phyloP scores from a whole-genome alignment of 108 stramenopile genomes.

The Nitzschia inconspicua region DNA sequence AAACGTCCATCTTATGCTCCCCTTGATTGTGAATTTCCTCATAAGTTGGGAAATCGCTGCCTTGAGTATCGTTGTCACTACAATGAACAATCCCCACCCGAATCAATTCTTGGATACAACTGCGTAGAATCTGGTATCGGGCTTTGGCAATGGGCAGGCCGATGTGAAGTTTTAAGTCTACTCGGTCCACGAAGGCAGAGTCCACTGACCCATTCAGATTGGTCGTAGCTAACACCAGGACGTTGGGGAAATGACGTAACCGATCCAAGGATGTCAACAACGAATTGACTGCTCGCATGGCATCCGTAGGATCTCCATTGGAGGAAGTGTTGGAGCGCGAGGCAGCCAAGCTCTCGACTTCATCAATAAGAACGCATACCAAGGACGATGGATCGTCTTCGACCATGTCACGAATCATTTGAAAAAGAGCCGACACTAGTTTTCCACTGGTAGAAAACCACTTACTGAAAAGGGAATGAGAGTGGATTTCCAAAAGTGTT shows the following conservation, averaged over 20 bases:
- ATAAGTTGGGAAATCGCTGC: neutral
- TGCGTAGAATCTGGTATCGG: conserved; percentile 54
- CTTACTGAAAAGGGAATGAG: conserved; percentile 81
- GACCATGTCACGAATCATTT: conserved; percentile 69
- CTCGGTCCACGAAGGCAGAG: conserved; percentile 81
- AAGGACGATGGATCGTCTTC: conserved; percentile 66
- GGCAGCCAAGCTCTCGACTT: conserved; percentile 72
- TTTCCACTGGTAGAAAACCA: conserved; percentile 91
- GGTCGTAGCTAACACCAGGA: conserved; percentile 77
- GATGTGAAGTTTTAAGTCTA: conserved; percentile 69
- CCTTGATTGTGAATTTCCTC: neutral
- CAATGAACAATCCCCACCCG: conserved; percentile 61
- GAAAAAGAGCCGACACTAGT: conserved; percentile 70
- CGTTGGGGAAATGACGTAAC: conserved; percentile 65
- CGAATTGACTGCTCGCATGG: conserved; percentile 75
- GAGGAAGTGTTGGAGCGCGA: conserved; percentile 10
- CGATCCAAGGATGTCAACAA: conserved; percentile 71
- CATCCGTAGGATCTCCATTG: conserved; percentile 63
- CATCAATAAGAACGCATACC: conserved; percentile 77
- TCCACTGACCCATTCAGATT: conserved; percentile 77
- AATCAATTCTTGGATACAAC: conserved; percentile 64
- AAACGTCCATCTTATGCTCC: neutral
- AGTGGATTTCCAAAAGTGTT: conserved; percentile 74
- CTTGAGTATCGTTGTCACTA: neutral
- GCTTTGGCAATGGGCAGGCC: conserved; percentile 54